Percentiles rank a stretch among this genome's conserved stretches.
Conservation (phyloP, 768 basidiomycete genomes). For the Coprinellus micaceus region DNA sequence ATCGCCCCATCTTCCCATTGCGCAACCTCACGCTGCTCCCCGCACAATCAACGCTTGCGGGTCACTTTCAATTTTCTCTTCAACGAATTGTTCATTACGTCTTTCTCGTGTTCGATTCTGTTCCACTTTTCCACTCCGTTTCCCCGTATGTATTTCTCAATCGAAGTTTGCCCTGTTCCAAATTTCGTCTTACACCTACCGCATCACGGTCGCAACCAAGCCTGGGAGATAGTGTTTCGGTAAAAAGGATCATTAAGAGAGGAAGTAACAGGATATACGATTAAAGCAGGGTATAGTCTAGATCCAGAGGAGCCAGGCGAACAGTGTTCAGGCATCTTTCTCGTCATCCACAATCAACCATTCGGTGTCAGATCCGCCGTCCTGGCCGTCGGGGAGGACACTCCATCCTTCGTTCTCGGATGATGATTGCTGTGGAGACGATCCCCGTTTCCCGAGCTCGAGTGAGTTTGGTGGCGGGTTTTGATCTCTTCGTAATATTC, state of each 20-base stretch:
- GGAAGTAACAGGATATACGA: constrained; percentile 12
- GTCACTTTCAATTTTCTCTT: constrained; percentile 18
- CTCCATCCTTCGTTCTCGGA: constrained; percentile 66
- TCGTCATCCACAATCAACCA: constrained; percentile 70
- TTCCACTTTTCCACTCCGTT: constrained; percentile 10
- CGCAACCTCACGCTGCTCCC: constrained; percentile 24
- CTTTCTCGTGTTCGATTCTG: constrained; percentile 18
- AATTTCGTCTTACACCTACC: too few species aligned
- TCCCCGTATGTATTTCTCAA: constrained; percentile 12
- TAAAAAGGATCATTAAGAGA: too few species aligned
- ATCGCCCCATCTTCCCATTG: constrained; percentile 21
- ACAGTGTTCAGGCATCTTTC: not conserved
- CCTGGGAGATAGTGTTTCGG: too few species aligned
- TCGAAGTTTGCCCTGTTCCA: constrained; percentile 14
- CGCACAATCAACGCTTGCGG: constrained; percentile 17
- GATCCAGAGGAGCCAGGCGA: constrained; percentile 3
- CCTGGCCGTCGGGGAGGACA: constrained; percentile 64
- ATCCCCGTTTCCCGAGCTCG: constrained; percentile 71
- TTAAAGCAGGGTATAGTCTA: constrained; percentile 32
- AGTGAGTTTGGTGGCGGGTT: constrained; percentile 56
- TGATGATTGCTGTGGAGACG: constrained; percentile 42
- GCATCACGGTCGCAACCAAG: too few species aligned
- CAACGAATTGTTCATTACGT: constrained; percentile 21
- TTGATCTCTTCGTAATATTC: constrained; percentile 87
- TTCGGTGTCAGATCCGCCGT: constrained; percentile 84